Base-by-base conservation (phyloP, 306 rosid genomes). In the Luffa aegyptiaca region DNA sequence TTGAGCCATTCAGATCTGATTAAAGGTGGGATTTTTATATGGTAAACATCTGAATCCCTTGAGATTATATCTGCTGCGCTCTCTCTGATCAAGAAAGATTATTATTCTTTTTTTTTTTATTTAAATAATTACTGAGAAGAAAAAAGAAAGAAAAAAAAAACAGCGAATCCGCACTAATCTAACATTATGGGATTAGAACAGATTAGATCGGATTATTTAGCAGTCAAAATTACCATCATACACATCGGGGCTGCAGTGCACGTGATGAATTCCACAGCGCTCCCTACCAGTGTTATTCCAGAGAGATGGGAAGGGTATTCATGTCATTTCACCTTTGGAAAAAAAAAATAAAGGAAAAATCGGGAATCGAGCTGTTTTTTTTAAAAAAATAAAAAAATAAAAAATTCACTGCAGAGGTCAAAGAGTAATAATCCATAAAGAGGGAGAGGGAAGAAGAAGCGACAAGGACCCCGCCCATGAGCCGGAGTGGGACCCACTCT, bases 1-100 rank as follows among this genome's bases (percentile, higher is more conserved):
- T 44, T 4, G 5, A 10, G 4, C 8, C 45, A 44, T 69, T 69
- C 5, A 44, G 75, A 69, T 69, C 55, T 10, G 55, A 69, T 69
- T 69, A 44, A 69, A 69, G 75, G 8, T n/a, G 10, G 75, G 75
- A 41, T 44, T 69, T 42, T 20, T 44, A 69, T 44, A 69, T 44
- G 37, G 10, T 10, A 39, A 66, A 44, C 75, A 69, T 12, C 53
- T 69, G 75, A 20, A 69, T 69, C 75, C 75, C 55, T 69, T 69
- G 37, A 72, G 77, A 72, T 72, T 72, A 72, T 13, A 46, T 72
- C 42, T 21, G 77, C 21, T 71, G 11, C 39, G 11, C 39, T 21
- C 76, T 71, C 75, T 68, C 57, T 26, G 78, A 49, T 33, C 61
- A 49, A 73, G 78, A 73, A 49, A 73, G 31, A 49, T 49, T 48